Base-by-base conservation (phyloP, 176 grass and related monocot genomes). In the Lolium perenne region DNA sequence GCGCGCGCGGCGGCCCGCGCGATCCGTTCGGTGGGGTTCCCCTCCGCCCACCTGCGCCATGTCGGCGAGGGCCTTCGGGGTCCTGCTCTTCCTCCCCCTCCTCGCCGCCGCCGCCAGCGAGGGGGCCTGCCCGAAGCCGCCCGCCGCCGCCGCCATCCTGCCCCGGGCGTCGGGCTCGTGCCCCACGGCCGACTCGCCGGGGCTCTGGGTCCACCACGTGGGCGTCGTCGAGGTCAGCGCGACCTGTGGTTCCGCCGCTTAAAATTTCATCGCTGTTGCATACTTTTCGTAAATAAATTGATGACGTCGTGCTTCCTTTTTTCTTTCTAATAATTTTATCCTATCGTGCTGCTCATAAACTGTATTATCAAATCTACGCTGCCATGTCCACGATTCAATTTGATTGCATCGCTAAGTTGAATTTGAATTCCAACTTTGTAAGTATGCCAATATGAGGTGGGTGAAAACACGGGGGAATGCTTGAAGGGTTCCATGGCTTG, bases 151-250 rank as follows among this genome's bases (percentile, higher is more conserved):
- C 9, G 29, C 80, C 45, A n/a, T 90, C 64, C 63, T 90, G 53
- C 62, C n/a, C 17, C 62, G 43, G 16, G 53, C n/a, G 61, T 21
- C 53, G 51, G 11, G 53, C 15, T 61, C 62, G 8, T 90, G 84
- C 72, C 8, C 54, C 3, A 16, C 71, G 63, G 79, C 32, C 7
- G 71, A 29, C 10, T 25, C 83, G 41, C 78, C 29, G 41, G 53
- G 78, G 16, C 53, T 71, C 54, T 54, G 63, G 11, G 20, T 14
- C 17, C 83, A 43, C 72, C 79, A 71, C 72, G 53, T 23, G 38
- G 73, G 64, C 79, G 79, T 90, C 16, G 63, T 82, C 2, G 88
- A 90, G 79, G 88, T 90, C 54, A 71, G 78, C 60, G 26, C 50
- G 2, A 32, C 56, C 45, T 46, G 5, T 68, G 0, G 77, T 85